These are phyloP conservation scores for Anthostomella pinea DNA, from an alignment of 2,329 filamentous ascomycete species.

Conservation along the genomic window DNA sequence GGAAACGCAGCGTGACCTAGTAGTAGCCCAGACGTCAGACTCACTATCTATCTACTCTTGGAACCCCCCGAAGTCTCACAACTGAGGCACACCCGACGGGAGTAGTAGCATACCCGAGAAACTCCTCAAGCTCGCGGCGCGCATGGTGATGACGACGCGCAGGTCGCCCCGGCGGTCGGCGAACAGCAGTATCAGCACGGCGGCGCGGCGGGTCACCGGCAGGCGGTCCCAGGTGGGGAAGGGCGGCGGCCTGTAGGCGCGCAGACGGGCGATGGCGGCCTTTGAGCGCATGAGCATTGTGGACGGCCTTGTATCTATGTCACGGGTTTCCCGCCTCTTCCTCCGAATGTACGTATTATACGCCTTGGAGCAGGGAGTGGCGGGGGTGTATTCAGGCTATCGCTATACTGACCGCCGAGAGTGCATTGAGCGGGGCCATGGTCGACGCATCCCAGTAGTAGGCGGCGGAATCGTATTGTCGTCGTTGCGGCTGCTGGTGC, in stretches of 20 bases:
- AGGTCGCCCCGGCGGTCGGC: conserved; percentile 80
- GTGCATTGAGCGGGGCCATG: conserved; percentile 55
- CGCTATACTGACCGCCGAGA: conserved; percentile 52
- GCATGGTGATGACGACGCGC: conserved; percentile 67
- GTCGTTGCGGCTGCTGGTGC: conserved; percentile 1
- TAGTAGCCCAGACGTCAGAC: neutral
- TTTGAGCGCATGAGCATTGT: conserved; percentile 36
- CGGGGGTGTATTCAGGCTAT: no score
- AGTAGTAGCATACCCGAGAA: conserved; percentile 55
- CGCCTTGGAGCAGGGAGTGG: no score
- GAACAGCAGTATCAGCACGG: conserved; percentile 84
- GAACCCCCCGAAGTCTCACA: no score
- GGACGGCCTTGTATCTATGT: no score
- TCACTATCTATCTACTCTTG: neutral
- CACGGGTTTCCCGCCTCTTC: no score
- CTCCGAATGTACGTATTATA: conserved; percentile 1
- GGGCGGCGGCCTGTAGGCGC: conserved; percentile 58
- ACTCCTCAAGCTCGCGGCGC: conserved; percentile 59
- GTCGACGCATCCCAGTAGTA: conserved; percentile 56
- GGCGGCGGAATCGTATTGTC: conserved; percentile 4
- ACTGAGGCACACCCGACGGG: neutral
- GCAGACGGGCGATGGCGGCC: conserved; percentile 59
- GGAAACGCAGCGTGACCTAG: conserved; percentile 77
- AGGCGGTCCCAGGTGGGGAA: conserved; percentile 62
- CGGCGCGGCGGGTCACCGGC: conserved; percentile 68